Conservation (phyloP, 257 asterid species). For the Rhazya stricta region DNA sequence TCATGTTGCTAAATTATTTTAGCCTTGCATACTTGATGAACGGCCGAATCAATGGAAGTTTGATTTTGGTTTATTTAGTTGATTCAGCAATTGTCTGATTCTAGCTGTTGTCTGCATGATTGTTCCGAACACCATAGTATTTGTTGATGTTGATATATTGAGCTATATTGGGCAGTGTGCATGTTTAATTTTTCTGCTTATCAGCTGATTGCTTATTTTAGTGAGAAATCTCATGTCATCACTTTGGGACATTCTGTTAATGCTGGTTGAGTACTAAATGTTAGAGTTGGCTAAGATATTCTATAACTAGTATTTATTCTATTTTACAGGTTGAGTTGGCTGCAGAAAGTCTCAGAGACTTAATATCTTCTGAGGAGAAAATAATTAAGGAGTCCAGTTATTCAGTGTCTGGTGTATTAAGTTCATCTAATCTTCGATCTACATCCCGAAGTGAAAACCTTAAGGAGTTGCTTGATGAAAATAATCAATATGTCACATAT, state of each 20-base stretch:
- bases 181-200: background rate
- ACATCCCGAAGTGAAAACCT: conserved; percentile 57
- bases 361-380: conserved; percentile 46
- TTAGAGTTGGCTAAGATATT: background rate
- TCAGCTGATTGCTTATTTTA: background rate
- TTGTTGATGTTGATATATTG: background rate
- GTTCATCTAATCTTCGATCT: conserved; percentile 43
- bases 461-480: conserved; percentile 50
- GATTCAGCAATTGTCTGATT: background rate
- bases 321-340: conserved; percentile 49
- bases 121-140: background rate
- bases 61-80: background rate
- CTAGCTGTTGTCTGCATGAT: background rate
- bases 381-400: conserved; percentile 46
- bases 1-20: background rate
- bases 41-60: background rate
- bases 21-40: conserved; percentile 1
- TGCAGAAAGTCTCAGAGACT: conserved; percentile 52
- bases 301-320: conserved; percentile 11
- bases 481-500: conserved; percentile 39
- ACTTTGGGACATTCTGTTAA: background rate
- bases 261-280: background rate
- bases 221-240: background rate
- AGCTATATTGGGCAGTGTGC: too few species aligned
- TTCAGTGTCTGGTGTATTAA: conserved; percentile 65